These are phyloP conservation scores for Terana coerulea DNA, from an alignment of 768 basidiomycete genomes.

Conservation along the genomic window DNA sequence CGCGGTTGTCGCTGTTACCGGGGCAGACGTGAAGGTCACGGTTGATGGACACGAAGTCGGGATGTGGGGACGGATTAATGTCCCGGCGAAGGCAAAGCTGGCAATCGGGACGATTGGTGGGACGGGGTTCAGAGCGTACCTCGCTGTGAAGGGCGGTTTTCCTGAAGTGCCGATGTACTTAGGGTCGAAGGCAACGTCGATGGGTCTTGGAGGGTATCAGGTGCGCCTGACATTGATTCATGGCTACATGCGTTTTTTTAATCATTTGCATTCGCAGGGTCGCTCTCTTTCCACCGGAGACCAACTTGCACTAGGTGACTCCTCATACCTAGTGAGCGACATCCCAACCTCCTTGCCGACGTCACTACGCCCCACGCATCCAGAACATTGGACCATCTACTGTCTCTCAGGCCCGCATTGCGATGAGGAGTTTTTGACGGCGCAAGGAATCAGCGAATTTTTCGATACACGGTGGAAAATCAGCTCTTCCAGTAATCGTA, in stretches of 20 bases:
- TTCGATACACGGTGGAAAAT: conserved; percentile 52
- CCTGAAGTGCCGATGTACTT: conserved; percentile 53
- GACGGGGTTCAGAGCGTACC: conserved; percentile 50
- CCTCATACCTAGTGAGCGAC: conserved; percentile 23
- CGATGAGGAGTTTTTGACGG: conserved; percentile 50
- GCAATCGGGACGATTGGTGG: conserved; percentile 31
- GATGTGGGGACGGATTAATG: conserved; percentile 47
- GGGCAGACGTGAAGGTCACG: conserved; percentile 40
- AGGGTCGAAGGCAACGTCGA: conserved; percentile 62
- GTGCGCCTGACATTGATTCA: conserved; percentile 23
- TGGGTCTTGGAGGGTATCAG: conserved; percentile 60
- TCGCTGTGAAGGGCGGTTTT: conserved; percentile 58
- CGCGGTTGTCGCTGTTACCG: conserved; percentile 53
- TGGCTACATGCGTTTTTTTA: neutral
- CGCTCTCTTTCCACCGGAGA: conserved; percentile 50
- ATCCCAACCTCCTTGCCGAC: conserved; percentile 21
- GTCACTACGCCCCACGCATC: conserved; percentile 39
- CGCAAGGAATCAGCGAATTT: conserved; percentile 44
- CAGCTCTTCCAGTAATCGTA: conserved; percentile 55
- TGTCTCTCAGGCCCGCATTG: conserved; percentile 63
- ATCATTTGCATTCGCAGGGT: conserved; percentile 33
- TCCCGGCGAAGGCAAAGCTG: conserved; percentile 43
- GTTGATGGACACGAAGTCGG: conserved; percentile 35
- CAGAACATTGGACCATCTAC: conserved; percentile 45
- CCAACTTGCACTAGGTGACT: conserved; percentile 38